These are phyloP conservation scores for Calonectria pseudoturangicola DNA, from an alignment of 2,329 filamentous ascomycete species.

Conservation along the genomic window DNA sequence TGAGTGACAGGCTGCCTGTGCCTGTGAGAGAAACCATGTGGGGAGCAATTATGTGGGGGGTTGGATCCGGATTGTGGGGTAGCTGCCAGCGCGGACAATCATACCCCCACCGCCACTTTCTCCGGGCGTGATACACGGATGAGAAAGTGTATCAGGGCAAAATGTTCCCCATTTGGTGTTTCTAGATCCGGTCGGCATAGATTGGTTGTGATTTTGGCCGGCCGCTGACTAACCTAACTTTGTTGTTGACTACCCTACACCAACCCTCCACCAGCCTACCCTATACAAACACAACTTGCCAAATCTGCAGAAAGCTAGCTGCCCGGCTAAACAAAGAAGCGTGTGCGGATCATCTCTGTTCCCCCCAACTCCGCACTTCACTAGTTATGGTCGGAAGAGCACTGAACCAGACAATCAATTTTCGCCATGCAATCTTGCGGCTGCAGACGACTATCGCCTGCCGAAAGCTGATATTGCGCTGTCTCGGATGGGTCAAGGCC, in stretches of 20 bases:
- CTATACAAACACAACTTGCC: too few species aligned
- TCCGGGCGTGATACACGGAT: slow-evolving; percentile 1
- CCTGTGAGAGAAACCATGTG: not conserved
- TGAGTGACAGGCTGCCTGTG: not conserved
- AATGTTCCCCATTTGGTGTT: not conserved
- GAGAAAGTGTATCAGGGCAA: too few species aligned
- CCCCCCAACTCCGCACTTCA: slow-evolving; percentile 13
- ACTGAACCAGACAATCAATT: not conserved
- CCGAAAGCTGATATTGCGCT: not conserved
- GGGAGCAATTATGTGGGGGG: not conserved
- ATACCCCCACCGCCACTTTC: slow-evolving; percentile 4
- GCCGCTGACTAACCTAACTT: not conserved
- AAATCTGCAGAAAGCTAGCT: too few species aligned
- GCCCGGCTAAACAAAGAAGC: slow-evolving; percentile 31
- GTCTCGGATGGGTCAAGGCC: not conserved
- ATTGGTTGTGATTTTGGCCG: too few species aligned
- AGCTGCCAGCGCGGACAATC: not conserved
- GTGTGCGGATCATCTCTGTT: slow-evolving; percentile 31
- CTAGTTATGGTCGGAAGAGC: not conserved
- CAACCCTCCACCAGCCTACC: too few species aligned
- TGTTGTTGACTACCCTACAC: slow-evolving; percentile 8
- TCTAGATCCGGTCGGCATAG: not conserved
- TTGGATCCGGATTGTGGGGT: not conserved
- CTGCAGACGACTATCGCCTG: not conserved
- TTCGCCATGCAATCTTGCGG: slow-evolving; percentile 1